phyloP scores from a whole-genome alignment of 179 eudicot species.

The Vitellaria paradoxa region DNA sequence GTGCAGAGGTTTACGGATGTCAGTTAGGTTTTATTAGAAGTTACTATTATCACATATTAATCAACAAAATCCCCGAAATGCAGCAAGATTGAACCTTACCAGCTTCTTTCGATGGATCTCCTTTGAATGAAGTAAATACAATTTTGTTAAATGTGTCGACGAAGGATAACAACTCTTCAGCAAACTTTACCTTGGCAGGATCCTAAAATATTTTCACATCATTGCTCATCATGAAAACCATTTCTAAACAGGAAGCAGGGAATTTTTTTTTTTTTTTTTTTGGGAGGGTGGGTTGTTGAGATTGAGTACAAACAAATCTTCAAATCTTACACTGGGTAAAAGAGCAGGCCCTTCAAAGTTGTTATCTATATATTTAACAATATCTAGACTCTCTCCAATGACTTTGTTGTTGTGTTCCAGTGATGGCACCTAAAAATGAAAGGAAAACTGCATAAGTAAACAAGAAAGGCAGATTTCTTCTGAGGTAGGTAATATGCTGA shows the following conservation, averaged over 20 bases:
- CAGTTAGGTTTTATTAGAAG: not conserved
- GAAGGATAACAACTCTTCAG: conserved; percentile 50
- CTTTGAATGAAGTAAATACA: conserved; percentile 34
- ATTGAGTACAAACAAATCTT: not conserved
- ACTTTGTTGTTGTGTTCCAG: conserved; percentile 71
- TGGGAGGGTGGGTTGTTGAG: not conserved
- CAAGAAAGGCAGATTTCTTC: not conserved
- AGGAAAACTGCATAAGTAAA: not conserved
- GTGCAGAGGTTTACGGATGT: conserved; percentile 6
- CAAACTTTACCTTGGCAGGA: conserved; percentile 51
- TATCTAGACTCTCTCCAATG: conserved; percentile 70
- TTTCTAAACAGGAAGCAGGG: not conserved
- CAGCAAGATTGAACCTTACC: conserved; percentile 22
- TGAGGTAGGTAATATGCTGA: not conserved
- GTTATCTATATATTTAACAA: conserved; percentile 60
- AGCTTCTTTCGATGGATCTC: conserved; percentile 35
- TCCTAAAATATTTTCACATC: conserved; percentile 30
- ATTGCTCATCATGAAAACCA: not conserved
- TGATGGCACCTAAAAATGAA: conserved; percentile 58
- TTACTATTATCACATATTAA: not conserved
- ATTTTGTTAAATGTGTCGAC: conserved; percentile 29
- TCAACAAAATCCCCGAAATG: not conserved
- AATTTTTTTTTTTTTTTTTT: too few relatives aligned
- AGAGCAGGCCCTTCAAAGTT: conserved; percentile 81
- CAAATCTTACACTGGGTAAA: conserved; percentile 53